Conservation (phyloP, 2,329 filamentous ascomycete species). For the Ciborinia camelliae region DNA sequence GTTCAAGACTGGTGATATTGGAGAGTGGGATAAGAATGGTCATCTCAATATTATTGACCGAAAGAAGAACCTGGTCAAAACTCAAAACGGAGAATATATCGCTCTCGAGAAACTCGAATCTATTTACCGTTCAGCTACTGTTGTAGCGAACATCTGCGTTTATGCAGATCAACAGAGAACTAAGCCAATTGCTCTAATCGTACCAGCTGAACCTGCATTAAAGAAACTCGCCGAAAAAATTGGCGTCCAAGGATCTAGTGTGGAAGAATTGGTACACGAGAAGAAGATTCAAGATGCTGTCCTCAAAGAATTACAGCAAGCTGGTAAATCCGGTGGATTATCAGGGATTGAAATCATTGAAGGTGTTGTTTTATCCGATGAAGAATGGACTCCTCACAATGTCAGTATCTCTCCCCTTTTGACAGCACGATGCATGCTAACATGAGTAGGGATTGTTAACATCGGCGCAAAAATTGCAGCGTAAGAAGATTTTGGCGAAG, state of each 20-base stretch:
- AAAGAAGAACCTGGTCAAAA: constrained; percentile 98
- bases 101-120: constrained; percentile 94
- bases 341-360: constrained; percentile 69
- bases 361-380: constrained; percentile 74
- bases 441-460: constrained; percentile 57
- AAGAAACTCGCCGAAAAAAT: constrained; percentile 56
- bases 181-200: constrained; percentile 79
- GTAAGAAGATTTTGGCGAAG: constrained; percentile 61
- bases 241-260: constrained; percentile 59
- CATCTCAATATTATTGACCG: constrained; percentile 88
- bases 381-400: constrained; percentile 83
- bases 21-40: constrained; percentile 77
- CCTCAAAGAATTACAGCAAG: constrained; percentile 64
- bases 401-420: constrained; percentile 51
- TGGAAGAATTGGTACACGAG: constrained; percentile 65
- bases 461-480: constrained; percentile 70
- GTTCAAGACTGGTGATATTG: constrained; percentile 97
- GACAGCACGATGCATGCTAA: constrained; percentile 39
- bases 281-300: constrained; percentile 59
- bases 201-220: constrained; percentile 62
- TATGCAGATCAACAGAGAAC: constrained; percentile 72
- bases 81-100: constrained; percentile 92
- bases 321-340: constrained; percentile 64
- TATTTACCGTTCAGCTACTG: constrained; percentile 75
- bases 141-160: constrained; percentile 83